Conservation (phyloP, 2,329 filamentous ascomycete genomes). For the Aspergillus sp. region DNA sequence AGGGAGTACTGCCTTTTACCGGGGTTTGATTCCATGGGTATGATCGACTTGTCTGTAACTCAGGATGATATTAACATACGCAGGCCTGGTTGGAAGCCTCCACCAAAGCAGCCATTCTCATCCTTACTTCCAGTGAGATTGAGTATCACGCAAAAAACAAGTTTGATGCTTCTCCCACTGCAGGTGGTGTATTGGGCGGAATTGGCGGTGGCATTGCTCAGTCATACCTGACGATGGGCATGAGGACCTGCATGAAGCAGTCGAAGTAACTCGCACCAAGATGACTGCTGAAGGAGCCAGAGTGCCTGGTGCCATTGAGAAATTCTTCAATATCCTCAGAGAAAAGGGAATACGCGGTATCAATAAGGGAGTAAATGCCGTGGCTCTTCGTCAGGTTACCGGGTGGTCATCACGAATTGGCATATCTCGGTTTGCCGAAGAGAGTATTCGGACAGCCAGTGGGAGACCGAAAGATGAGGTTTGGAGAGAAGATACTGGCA, state of each 20-base stretch:
- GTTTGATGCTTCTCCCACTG: constrained; percentile 75
- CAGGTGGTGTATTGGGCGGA: constrained; percentile 78
- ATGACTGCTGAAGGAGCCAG: constrained; percentile 40
- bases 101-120: constrained; percentile 93
- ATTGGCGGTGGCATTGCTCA: constrained; percentile 90
- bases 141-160: constrained; percentile 77
- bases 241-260: constrained; percentile 99
- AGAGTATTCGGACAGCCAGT: constrained; percentile 4
- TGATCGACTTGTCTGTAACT: background rate
- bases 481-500: constrained; percentile 13
- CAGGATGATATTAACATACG: background rate
- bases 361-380: constrained; percentile 12
- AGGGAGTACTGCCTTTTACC: constrained; percentile 2
- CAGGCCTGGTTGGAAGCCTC: constrained; percentile 99
- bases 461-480: constrained; percentile 2
- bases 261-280: constrained; percentile 97
- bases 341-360: constrained; percentile 5
- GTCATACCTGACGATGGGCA: constrained; percentile 97
- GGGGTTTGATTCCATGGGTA: constrained; percentile 4
- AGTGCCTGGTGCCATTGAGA: background rate
- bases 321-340: constrained; percentile 2
- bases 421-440: constrained; percentile 22
- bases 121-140: constrained; percentile 94
- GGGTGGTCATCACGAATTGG: constrained; percentile 13
- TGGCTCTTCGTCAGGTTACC: constrained; percentile 11